These are phyloP conservation scores for Phaeosphaeria sp. DNA, from an alignment of 2,329 filamentous ascomycete genomes.

Conservation along the genomic window DNA sequence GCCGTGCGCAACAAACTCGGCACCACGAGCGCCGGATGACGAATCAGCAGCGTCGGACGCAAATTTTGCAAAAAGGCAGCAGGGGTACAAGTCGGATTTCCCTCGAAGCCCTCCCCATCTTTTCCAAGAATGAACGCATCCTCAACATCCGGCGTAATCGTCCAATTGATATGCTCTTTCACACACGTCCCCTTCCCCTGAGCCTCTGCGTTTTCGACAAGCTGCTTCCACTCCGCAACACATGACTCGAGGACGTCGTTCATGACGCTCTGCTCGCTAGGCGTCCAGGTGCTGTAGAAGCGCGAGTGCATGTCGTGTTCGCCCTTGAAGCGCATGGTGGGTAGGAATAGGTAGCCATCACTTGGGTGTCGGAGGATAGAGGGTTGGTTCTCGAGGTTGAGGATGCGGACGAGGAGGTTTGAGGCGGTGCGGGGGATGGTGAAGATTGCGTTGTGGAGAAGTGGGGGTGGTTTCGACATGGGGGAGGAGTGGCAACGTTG, in stretches of 20 bases:
- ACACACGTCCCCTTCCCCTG: slow-evolving; percentile 17
- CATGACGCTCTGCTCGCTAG: not conserved
- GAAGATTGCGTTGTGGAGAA: slow-evolving; percentile 23
- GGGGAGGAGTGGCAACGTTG: not conserved
- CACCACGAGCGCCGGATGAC: slow-evolving; percentile 26
- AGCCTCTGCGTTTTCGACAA: slow-evolving; percentile 2
- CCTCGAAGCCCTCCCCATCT: not conserved
- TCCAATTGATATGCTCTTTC: slow-evolving; percentile 30
- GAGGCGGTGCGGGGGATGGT: slow-evolving; percentile 34
- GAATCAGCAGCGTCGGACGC: slow-evolving; percentile 25
- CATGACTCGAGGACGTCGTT: not conserved
- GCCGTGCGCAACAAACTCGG: slow-evolving; percentile 22
- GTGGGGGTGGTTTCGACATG: not conserved
- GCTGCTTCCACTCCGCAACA: not conserved
- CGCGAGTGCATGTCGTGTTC: not conserved
- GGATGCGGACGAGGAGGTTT: slow-evolving; percentile 27
- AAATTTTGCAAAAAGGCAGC: slow-evolving; percentile 8
- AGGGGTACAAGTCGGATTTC: slow-evolving; percentile 24
- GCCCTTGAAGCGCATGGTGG: slow-evolving; percentile 14
- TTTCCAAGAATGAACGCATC: slow-evolving; percentile 5
- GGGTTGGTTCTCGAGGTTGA: slow-evolving; percentile 26
- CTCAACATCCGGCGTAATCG: slow-evolving; percentile 16
- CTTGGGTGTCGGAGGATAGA: slow-evolving; percentile 13
- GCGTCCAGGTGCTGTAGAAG: not conserved
- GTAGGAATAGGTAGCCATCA: slow-evolving; percentile 31